Evolutionary conservation across 2,329 filamentous ascomycete genomes (phyloP), one percentile per base, ranked within the genome.

Genomic region (Penicillium rolfsii): DNA sequence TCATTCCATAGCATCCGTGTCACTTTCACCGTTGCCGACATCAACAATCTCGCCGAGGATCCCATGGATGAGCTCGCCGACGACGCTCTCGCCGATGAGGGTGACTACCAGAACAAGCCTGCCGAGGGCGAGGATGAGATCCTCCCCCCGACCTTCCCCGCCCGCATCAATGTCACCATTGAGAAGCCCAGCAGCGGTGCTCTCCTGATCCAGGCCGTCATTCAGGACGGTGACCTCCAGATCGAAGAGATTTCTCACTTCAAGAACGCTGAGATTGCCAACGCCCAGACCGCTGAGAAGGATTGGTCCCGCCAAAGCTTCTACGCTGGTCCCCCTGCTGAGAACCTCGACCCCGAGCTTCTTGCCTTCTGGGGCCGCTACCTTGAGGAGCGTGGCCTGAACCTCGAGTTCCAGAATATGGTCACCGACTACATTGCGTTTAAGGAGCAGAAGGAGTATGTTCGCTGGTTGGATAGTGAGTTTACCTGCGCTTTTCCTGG

Each of bases 371-470:
- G 98, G 76, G 94, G 98, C 85, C 87, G 90, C 70, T 99, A 94
- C 82, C 86, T 99, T 65, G 93, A 97, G 79, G 95, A 97, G 85
- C 87, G 95, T 70, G 95, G 94, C 66, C 87, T 99, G 79, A 92
- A 94, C 73, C 88, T 90, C 70, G 86, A 89, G 61, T 85, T 99
- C 71, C 94, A 93, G 57, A 82, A 93, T 68, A 97, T 98, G 79
- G 89, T 96, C 48, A 92, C 93, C 40, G 93, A 98, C 77, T 99
- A 97, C 82, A 93, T 98, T 74, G 93, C 98, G 76, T 87, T 91
- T 80, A 99, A 99, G 89, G 95, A 99, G 87, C 94, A 98, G 87
- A 90, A 88, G 81, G 95, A 99, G 85, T 99, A 99, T 79, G 82
- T 96, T 64, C 82, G 85, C 67, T 99, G 96, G 95, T 82, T 99